Evolutionary conservation across 805 yeast species (phyloP).

Genomic region (Brettanomyces nanus): DNA sequence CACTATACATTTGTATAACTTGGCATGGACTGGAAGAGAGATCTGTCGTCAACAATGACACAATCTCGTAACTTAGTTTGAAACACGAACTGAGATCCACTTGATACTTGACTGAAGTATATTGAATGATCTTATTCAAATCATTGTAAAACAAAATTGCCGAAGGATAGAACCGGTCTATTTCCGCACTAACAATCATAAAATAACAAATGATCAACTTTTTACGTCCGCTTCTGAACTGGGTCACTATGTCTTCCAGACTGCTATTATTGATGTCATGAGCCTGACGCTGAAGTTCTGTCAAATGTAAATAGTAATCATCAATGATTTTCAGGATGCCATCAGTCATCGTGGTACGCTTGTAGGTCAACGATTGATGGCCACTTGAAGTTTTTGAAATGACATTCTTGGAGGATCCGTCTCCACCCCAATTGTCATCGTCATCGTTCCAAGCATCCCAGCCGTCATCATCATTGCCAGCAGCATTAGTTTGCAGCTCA

Average conservation of each 20-base stretch:
- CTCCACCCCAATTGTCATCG: constrained; percentile 10
- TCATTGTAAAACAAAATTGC: constrained; percentile 26
- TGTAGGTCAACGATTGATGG: constrained; percentile 8
- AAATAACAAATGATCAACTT: constrained; percentile 19
- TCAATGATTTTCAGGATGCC: constrained; percentile 11
- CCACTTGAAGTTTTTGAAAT: not conserved
- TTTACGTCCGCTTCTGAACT: constrained; percentile 21
- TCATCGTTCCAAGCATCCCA: constrained; percentile 23
- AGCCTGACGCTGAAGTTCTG: constrained; percentile 9
- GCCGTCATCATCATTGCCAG: constrained; percentile 13
- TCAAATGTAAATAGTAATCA: constrained; percentile 14
- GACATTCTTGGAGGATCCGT: constrained; percentile 5
- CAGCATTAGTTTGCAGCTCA: constrained; percentile 3
- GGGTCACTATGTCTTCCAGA: constrained; percentile 14
- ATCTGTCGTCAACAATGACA: constrained; percentile 6
- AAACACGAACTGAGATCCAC: constrained; percentile 16
- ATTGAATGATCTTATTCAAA: constrained; percentile 19
- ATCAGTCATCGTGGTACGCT: constrained; percentile 13
- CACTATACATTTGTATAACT: constrained; percentile 13
- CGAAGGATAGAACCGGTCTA: constrained; percentile 14
- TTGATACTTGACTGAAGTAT: constrained; percentile 9
- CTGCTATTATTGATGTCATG: constrained; percentile 6
- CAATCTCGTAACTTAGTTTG: constrained; percentile 16
- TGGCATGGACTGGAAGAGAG: constrained; percentile 6
- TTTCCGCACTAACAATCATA: constrained; percentile 17